A percentile compares a stretch with the other conserved stretches of the same genome.
These are phyloP conservation scores for Trichoderma sp. DNA, from an alignment of 2,329 filamentous ascomycete species.

Conservation along the genomic window DNA sequence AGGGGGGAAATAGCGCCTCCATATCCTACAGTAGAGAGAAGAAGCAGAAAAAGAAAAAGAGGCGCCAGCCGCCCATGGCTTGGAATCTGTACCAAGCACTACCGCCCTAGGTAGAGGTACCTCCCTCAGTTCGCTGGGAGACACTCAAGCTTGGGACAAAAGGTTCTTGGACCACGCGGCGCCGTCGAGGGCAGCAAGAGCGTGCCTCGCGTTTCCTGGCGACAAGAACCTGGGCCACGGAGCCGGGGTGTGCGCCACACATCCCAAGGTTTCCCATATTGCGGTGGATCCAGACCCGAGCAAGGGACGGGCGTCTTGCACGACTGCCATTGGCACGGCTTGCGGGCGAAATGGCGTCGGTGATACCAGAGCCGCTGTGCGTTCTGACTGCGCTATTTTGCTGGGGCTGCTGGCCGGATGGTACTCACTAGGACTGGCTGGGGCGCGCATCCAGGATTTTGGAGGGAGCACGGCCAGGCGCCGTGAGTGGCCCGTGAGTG, in stretches of 20 bases:
- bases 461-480: not conserved
- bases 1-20: not conserved
- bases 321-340: constrained; percentile 17
- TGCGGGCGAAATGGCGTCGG: constrained; percentile 19
- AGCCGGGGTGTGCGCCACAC: constrained; percentile 25
- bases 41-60: not conserved
- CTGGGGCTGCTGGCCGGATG: not conserved
- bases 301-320: constrained; percentile 20
- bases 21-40: not conserved
- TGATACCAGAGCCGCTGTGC: constrained; percentile 22
- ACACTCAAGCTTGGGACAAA: not conserved
- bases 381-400: not conserved
- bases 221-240: constrained; percentile 25
- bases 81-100: not conserved
- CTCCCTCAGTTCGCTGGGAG: not conserved
- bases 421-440: constrained; percentile 24
- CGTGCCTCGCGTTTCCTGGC: constrained; percentile 18
- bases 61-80: not conserved
- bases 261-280: constrained; percentile 16
- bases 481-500: constrained; percentile 9
- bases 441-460: not conserved
- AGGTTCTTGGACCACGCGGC: not conserved
- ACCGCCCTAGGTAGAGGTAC: not conserved
- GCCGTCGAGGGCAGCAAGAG: not conserved
- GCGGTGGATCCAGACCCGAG: constrained; percentile 3